Conservation (phyloP, 768 basidiomycete genomes). For the Dendrothele bispora region DNA sequence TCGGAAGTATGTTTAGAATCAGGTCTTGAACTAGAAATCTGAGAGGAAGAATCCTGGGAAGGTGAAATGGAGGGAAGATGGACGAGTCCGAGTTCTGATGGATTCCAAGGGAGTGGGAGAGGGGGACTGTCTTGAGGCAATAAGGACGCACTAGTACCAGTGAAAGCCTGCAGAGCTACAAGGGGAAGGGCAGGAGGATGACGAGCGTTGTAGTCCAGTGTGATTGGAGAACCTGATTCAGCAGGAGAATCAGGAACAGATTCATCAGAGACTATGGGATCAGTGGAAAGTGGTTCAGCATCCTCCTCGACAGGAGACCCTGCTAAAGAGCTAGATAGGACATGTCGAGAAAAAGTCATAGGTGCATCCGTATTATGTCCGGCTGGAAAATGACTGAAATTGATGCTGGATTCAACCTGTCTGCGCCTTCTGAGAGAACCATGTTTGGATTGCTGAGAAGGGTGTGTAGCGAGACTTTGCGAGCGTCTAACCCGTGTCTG, state of each 20-base stretch:
- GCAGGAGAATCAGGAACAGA: background rate
- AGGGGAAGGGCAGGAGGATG: constrained; percentile 10
- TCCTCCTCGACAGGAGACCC: background rate
- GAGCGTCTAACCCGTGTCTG: background rate
- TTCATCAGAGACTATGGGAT: background rate
- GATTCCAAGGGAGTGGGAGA: constrained; percentile 31
- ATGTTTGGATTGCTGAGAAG: constrained; percentile 2
- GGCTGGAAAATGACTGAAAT: constrained; percentile 35
- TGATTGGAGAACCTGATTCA: background rate
- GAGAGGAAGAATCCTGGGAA: constrained; percentile 5
- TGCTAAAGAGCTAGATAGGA: constrained; percentile 10
- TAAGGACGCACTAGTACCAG: constrained; percentile 12
- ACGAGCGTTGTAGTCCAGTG: constrained; percentile 7
- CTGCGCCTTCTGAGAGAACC: constrained; percentile 9
- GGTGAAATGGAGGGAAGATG: constrained; percentile 37
- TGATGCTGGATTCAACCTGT: constrained; percentile 14
- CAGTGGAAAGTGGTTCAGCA: background rate
- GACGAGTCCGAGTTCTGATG: constrained; percentile 40
- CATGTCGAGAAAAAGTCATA: constrained; percentile 17
- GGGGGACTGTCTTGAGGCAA: constrained; percentile 17
- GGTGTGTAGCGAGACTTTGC: background rate
- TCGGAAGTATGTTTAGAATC: background rate
- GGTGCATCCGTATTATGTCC: constrained; percentile 18
- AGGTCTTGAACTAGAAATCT: background rate
- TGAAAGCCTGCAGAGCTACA: constrained; percentile 13